Base-by-base conservation (phyloP, 208 protist species). In the Spongospora subterranea region DNA sequence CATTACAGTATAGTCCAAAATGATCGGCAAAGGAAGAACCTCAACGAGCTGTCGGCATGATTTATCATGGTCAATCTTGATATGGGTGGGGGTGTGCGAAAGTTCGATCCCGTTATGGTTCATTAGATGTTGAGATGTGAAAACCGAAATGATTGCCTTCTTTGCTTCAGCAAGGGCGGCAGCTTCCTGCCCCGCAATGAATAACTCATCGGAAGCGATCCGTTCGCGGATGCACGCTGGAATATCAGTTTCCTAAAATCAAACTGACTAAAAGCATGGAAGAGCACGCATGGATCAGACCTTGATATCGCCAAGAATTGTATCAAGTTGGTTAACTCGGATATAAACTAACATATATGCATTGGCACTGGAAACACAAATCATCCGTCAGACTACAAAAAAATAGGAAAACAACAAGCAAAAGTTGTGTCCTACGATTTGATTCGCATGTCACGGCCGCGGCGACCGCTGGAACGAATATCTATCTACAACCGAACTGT, bases 301-400 rank as follows among this genome's bases (percentile, higher is more conserved):
- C 0, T 64, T 46, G 64, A 91, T 45, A 54, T 92, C 77, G 0
- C 54, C 41, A 65, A 92, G 91, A 35, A 96, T 77, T n/a, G 90
- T 54, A 0, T 38, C 46, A 35, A 92, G 46, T 17, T 88, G 88
- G 0, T 90, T 82, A 77, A 95, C 91, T 60, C 94, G 93, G n/a
- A 96, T 90, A 92, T 97, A 97, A 13, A 96, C 93, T 13, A 97
- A 93, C 96, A 96, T 96, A 88, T 95, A 93, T 0, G 91, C 90
- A 88, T 91, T 92, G 53, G 53, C 90, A 43, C 71, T 82, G 35
- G 35, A 43, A 82, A 82, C 6, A 35, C n/a, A n/a, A n/a, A n/a
- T 82, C 40, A n/a, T 39, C 6, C 6, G 71, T 45, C 6, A 35
- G 71, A 82, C 35, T 39, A 82, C 6, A n/a, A n/a, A 6, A 20